Evolutionary conservation across 164 flowering plant genomes (phyloP), one percentile per base, ranked within the genome.

Genomic region (Paratinospora sagittata): DNA sequence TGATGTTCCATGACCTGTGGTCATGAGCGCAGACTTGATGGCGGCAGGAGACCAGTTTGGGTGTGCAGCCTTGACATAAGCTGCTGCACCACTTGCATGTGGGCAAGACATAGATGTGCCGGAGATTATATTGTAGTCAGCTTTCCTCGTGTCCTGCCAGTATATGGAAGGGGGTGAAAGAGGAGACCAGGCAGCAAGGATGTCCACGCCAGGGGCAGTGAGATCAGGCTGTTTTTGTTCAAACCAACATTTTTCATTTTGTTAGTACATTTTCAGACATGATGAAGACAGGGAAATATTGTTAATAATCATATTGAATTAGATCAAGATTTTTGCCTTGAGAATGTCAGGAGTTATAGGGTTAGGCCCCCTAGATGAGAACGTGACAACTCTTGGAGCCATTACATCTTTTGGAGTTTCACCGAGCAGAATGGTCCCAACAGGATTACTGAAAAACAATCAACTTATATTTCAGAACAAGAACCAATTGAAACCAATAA

Each of bases 31-130:
- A 10, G 83, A 81, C 36, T 78, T 80, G 39, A 80, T 75, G n/a
- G 81, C 82, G 2, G 85, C 78, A 8, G 83, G 85, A 24, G 83
- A 78, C 85, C 85, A 83, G 14, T 65, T 57, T 24, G 84, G 81
- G 65, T 77, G 77, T 11, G 69, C 67, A 3, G 84, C 69, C 69
- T 81, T 81, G 63, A 83, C 69, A n/a, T 76, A 82, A 0, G 81
- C 78, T 23, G 83, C 82, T 0, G 65, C 77, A 9, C 66, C 83
- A 14, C 71, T 70, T 17, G 70, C 85, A 58, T 81, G 85, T 6
- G 85, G 81, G 67, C 83, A 79, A 61, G 85, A 63, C 82, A 80
- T 79, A 0, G 85, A 83, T 34, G 82, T 83, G 27, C 84, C 81
- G 0, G 82, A 83, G 16, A 72, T 52, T 17, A 81, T 75, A 30